Evolutionary conservation across 441 rosid genomes (phyloP), one percentile per base, ranked within the genome.

Genomic region (Pelargonium citronellum): DNA sequence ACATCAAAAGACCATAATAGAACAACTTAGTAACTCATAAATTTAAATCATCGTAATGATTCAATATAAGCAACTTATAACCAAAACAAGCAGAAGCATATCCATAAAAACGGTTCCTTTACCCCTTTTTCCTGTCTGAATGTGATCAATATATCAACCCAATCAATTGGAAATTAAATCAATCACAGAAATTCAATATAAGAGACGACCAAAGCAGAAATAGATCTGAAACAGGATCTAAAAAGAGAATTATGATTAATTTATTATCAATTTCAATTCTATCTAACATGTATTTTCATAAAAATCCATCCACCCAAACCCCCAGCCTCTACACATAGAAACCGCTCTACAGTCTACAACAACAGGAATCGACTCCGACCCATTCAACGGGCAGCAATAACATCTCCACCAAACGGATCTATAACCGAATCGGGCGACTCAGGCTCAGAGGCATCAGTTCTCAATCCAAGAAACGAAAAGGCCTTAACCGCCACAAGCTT

Each of bases 401-500:
- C 43, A 34, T 65, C 78, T 30, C 69, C 74, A 43, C 71, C 19
- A 11, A 80, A 76, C 71, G 69, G 47, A 16, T 77, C 82, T 12
- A 76, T 69, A 7, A 69, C 70, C 20, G 79, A 78, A 78, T 76
- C 80, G 5, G 85, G 75, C 0, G 76, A 64, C 63, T 63, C 87
- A 4, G 73, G 19, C 10, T 39, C 75, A 0, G 65, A 46, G 4
- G 27, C 27, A 24, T 24, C 27, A 24, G 27, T 24, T 24, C 27
- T 24, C 27, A 24, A 24, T 2, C 27, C 27, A 24, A 67, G 63
- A 15, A 81, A 69, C 72, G 78, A 41, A 22, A 74, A 77, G 6
- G 79, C 67, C 70, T 80, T 79, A 15, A 71, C 65, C 7, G 87
- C 85, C 0, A 80, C 51, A 12, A 81, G 77, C 75, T 80, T 84